Conservation (phyloP, 805 yeast genomes). For the Maudiozyma turicensis region DNA sequence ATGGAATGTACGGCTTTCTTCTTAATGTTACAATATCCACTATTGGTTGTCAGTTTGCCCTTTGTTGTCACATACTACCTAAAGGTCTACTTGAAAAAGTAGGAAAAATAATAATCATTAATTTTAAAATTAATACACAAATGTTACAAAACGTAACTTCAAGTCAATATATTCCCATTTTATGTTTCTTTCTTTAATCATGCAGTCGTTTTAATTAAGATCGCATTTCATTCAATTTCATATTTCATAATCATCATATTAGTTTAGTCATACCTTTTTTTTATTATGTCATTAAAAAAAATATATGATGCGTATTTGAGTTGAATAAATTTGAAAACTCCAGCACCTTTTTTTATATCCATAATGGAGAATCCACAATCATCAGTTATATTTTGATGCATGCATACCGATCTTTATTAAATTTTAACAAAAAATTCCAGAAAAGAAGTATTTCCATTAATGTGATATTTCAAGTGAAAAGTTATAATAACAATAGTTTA, state of each 20-base stretch:
- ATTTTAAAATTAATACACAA: neutral
- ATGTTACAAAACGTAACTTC: neutral
- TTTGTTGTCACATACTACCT: conserved; percentile 37
- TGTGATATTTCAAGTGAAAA: too few species aligned
- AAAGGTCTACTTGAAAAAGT: conserved; percentile 28
- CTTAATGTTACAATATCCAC: conserved; percentile 63
- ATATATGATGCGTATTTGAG: too few species aligned
- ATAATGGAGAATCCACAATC: neutral
- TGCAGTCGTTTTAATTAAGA: neutral
- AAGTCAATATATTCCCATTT: neutral
- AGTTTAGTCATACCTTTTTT: too few species aligned
- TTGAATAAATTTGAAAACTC: too few species aligned
- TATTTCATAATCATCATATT: too few species aligned
- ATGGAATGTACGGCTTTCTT: conserved; percentile 80
- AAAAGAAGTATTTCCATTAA: neutral
- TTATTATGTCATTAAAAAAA: too few species aligned
- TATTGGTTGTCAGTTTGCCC: conserved; percentile 62
- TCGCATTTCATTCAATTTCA: neutral
- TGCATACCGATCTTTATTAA: neutral
- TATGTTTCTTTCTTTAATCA: neutral
- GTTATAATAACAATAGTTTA: neutral
- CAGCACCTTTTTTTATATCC: too few species aligned
- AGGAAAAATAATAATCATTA: neutral
- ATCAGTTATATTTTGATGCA: neutral
- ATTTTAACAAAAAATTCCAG: neutral